A percentile compares a stretch with the other conserved stretches of the same genome.
Evolutionary conservation across 164 flowering plant genomes (phyloP).

Genomic region (Houttuynia cordata): DNA sequence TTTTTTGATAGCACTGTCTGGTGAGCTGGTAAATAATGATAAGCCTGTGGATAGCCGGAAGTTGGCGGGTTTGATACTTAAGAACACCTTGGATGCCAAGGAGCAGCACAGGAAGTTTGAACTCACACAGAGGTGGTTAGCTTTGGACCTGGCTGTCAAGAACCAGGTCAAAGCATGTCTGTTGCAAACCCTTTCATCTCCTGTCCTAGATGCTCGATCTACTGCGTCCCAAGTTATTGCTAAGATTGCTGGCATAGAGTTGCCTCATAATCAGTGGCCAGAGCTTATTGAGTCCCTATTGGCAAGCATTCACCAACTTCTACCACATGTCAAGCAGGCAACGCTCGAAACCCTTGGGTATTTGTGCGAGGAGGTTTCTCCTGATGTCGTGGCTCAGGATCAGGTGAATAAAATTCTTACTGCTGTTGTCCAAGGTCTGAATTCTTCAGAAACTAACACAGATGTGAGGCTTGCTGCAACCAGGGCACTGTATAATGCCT

Average conservation of each 20-base stretch:
- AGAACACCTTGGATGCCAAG: constrained; percentile 62
- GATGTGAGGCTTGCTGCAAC: constrained; percentile 61
- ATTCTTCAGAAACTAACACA: constrained; percentile 28
- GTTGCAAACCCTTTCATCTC: constrained; percentile 39
- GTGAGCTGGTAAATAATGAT: constrained; percentile 45
- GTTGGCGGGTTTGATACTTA: constrained; percentile 49
- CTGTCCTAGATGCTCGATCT: constrained; percentile 38
- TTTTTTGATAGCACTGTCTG: constrained; percentile 45
- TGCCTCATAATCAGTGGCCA: constrained; percentile 60
- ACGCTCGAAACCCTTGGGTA: constrained; percentile 56
- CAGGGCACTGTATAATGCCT: constrained; percentile 40
- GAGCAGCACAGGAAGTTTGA: constrained; percentile 51
- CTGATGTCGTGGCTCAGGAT: constrained; percentile 48
- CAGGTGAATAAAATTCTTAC: constrained; percentile 54
- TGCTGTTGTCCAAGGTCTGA: constrained; percentile 59
- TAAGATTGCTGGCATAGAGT: constrained; percentile 49
- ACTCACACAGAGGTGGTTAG: constrained; percentile 49
- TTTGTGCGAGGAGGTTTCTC: constrained; percentile 53
- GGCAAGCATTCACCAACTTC: constrained; percentile 36
- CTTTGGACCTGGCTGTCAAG: constrained; percentile 31
- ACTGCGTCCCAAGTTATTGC: constrained; percentile 61
- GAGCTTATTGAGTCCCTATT: constrained; percentile 38
- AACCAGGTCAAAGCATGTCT: constrained; percentile 34
- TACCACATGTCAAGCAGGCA: constrained; percentile 42
- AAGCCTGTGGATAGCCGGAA: constrained; percentile 58